These are phyloP conservation scores for Geosmithia putterillii DNA, from an alignment of 2,329 filamentous ascomycete genomes.

Conservation along the genomic window DNA sequence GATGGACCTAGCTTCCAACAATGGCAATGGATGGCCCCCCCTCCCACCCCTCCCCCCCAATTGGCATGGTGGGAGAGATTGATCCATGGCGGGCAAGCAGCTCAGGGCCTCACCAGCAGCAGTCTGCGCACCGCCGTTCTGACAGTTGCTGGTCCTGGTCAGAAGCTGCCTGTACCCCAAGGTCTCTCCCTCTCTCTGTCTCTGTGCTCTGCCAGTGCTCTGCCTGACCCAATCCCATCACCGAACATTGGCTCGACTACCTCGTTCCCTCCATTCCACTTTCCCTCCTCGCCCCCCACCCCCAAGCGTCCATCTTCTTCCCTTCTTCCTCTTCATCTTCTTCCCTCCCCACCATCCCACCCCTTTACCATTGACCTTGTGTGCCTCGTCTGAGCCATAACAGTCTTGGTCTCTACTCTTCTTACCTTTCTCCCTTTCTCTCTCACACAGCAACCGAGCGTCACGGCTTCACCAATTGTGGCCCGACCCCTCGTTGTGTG, in stretches of 20 bases:
- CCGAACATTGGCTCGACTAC: not conserved
- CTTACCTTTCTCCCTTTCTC: not conserved
- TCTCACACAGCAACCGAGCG: not conserved
- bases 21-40: too few relatives aligned
- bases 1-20: too few relatives aligned
- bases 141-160: not conserved
- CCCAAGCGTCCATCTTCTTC: slow-evolving; percentile 4
- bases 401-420: not conserved
- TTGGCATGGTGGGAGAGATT: too few relatives aligned
- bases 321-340: slow-evolving; percentile 7
- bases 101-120: not conserved
- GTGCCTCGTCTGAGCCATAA: not conserved
- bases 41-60: too few relatives aligned
- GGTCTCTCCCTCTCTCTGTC: not conserved
- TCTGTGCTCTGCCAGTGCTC: too few relatives aligned
- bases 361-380: not conserved
- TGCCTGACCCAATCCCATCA: not conserved
- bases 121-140: not conserved
- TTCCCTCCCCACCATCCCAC: slow-evolving; percentile 2
- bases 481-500: not conserved
- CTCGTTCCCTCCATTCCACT: not conserved
- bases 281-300: not conserved
- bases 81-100: too few relatives aligned
- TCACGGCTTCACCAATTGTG: not conserved
- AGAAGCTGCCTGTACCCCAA: not conserved